These are phyloP conservation scores for Starmerella vitae DNA, from an alignment of 805 yeast genomes.

Conservation along the genomic window DNA sequence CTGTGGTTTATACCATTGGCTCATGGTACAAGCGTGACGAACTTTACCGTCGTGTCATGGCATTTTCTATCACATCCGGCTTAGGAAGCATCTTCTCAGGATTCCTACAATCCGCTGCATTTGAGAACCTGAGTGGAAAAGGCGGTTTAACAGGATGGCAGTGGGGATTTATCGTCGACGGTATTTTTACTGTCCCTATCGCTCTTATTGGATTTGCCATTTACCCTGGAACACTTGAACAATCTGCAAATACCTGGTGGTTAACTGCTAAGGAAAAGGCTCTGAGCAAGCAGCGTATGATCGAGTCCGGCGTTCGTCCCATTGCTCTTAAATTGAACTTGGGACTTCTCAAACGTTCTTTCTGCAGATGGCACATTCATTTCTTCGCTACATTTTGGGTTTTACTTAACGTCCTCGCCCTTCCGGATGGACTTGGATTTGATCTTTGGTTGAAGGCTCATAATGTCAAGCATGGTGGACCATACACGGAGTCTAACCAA, in stretches of 20 bases:
- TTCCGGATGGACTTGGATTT: slow-evolving; percentile 32
- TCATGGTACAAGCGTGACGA: slow-evolving; percentile 36
- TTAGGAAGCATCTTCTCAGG: slow-evolving; percentile 35
- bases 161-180: slow-evolving; percentile 56
- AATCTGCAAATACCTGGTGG: slow-evolving; percentile 25
- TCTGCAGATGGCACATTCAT: slow-evolving; percentile 27
- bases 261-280: slow-evolving; percentile 25
- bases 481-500: slow-evolving; percentile 27
- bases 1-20: slow-evolving; percentile 33
- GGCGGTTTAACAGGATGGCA: slow-evolving; percentile 43
- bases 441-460: slow-evolving; percentile 31
- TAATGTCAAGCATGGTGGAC: slow-evolving; percentile 14
- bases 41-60: slow-evolving; percentile 32
- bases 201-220: slow-evolving; percentile 32
- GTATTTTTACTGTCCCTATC: slow-evolving; percentile 33
- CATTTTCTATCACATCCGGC: slow-evolving; percentile 31
- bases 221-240: slow-evolving; percentile 45
- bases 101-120: slow-evolving; percentile 34
- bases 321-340: slow-evolving; percentile 16
- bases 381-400: slow-evolving; percentile 28
- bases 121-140: slow-evolving; percentile 30
- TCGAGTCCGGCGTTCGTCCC: slow-evolving; percentile 22
- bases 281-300: slow-evolving; percentile 26
- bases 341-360: slow-evolving; percentile 19
- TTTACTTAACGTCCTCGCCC: slow-evolving; percentile 30